A percentile compares a stretch with the other conserved stretches of the same genome.
These are phyloP conservation scores for Heliosperma pusillum DNA, from an alignment of 148 eudicot genomes.

Conservation along the genomic window DNA sequence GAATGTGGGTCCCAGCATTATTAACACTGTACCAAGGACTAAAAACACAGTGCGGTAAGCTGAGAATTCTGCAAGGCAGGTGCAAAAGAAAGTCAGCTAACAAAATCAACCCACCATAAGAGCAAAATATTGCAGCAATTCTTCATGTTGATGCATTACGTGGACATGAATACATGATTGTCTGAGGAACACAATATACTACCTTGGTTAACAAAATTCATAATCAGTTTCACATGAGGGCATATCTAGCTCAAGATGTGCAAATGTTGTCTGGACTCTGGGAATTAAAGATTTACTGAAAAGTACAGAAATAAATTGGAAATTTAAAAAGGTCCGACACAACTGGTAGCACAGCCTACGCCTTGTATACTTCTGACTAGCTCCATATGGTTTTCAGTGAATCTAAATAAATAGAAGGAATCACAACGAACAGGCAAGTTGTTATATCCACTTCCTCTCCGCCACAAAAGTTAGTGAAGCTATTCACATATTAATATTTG, in stretches of 20 bases:
- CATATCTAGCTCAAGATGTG: background rate
- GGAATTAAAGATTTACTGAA: background rate
- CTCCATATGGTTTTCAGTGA: background rate
- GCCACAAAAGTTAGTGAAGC: too few species aligned
- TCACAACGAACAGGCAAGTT: background rate
- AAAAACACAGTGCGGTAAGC: slow-evolving; percentile 61
- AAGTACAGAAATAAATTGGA: background rate
- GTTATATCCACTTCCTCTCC: background rate
- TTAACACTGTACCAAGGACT: slow-evolving; percentile 51
- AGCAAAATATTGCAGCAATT: background rate
- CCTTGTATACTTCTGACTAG: background rate
- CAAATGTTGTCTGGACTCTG: background rate
- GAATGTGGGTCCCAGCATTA: slow-evolving; percentile 59
- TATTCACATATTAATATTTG: too few species aligned
- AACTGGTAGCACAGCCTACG: background rate
- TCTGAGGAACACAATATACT: background rate
- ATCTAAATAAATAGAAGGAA: background rate
- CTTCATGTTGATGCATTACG: slow-evolving; percentile 7
- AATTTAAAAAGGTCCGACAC: background rate
- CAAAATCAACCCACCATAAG: background rate
- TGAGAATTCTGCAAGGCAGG: slow-evolving; percentile 55
- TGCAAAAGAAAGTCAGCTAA: slow-evolving; percentile 17
- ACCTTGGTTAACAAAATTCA: slow-evolving; percentile 13
- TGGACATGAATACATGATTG: background rate
- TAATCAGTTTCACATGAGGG: background rate